Evolutionary conservation across 257 asterid genomes (phyloP).

Genomic region (Ehretia macrophylla): DNA sequence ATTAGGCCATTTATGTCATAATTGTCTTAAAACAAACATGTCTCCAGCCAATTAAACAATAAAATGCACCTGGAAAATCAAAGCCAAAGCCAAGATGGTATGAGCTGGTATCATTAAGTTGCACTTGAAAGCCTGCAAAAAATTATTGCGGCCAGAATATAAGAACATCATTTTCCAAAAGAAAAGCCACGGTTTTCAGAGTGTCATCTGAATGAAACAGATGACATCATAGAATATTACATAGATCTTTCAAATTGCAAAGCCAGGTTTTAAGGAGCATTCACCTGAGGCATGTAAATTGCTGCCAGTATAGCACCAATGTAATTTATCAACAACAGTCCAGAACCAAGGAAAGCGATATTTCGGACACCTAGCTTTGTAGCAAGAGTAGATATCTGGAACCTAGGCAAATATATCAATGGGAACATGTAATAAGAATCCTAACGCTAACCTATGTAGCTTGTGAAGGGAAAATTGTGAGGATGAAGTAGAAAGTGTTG

Average conservation of each 20-base stretch:
- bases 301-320: slow-evolving; percentile 76
- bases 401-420: slow-evolving; percentile 41
- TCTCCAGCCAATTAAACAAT: not conserved
- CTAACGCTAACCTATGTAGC: slow-evolving; percentile 11
- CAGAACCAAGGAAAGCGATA: slow-evolving; percentile 83
- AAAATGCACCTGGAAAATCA: slow-evolving; percentile 66
- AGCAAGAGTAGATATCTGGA: slow-evolving; percentile 93
- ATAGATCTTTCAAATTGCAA: not conserved
- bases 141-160: slow-evolving; percentile 14
- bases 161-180: slow-evolving; percentile 4
- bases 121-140: slow-evolving; percentile 72
- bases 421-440: not conserved
- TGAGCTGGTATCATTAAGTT: slow-evolving; percentile 83
- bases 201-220: not conserved
- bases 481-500: not conserved
- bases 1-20: not conserved
- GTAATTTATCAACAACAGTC: slow-evolving; percentile 77
- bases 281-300: slow-evolving; percentile 85
- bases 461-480: not conserved
- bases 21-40: too few species aligned
- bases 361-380: slow-evolving; percentile 96
- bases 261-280: slow-evolving; percentile 4
- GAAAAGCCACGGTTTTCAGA: not conserved
- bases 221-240: not conserved
- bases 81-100: slow-evolving; percentile 56